Percentiles rank a stretch among this genome's conserved stretches.
phyloP scores from a whole-genome alignment of 192 early-diverging fungal genomes.

The Coemansia sp. region DNA sequence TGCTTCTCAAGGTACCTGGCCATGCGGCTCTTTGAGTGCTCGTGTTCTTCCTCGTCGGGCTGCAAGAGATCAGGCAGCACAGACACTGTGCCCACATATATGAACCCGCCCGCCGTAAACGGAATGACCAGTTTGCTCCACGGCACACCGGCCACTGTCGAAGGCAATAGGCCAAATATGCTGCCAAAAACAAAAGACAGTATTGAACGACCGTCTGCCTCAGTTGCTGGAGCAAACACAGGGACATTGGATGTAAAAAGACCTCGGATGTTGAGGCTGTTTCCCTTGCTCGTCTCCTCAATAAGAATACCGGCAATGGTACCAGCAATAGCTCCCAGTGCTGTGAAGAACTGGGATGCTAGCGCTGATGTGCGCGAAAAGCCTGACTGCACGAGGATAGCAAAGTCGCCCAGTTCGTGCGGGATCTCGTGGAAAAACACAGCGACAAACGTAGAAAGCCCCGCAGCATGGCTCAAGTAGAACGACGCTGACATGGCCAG shows the following conservation, averaged over 20 bases:
- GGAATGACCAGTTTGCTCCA: constrained; percentile 81
- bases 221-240: constrained; percentile 27
- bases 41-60: constrained; percentile 56
- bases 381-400: constrained; percentile 80
- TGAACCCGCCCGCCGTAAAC: constrained; percentile 83
- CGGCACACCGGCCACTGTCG: constrained; percentile 59
- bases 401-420: constrained; percentile 87
- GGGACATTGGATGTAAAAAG: constrained; percentile 32
- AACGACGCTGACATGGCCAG: constrained; percentile 83
- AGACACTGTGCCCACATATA: constrained; percentile 84
- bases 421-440: constrained; percentile 91
- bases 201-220: not conserved
- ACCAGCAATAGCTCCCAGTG: constrained; percentile 78
- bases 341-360: constrained; percentile 77
- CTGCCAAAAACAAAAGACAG: constrained; percentile 25
- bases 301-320: constrained; percentile 75
- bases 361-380: constrained; percentile 73
- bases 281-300: constrained; percentile 63
- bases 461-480: constrained; percentile 75
- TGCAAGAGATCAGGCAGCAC: constrained; percentile 80
- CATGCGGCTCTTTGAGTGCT: constrained; percentile 17
- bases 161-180: constrained; percentile 31
- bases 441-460: constrained; percentile 81
- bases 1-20: constrained; percentile 12
- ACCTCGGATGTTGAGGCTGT: constrained; percentile 31